Evolutionary conservation across 2,329 filamentous ascomycete genomes (phyloP).

Genomic region (Nothopassalora personata): DNA sequence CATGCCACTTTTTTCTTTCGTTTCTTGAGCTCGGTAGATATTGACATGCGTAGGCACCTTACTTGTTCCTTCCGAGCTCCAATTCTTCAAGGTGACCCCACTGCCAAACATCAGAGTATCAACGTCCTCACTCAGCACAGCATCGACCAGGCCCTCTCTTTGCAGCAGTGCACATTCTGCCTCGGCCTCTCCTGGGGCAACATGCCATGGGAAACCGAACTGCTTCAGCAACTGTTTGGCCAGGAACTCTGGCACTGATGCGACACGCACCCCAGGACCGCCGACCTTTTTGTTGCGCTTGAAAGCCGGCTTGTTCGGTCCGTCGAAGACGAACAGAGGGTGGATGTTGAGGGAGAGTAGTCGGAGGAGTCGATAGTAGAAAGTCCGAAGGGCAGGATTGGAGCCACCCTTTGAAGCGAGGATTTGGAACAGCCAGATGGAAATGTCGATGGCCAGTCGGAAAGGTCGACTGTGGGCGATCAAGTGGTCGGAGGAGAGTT

Average conservation of each 20-base stretch:
- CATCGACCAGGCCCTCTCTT: slow-evolving; percentile 76
- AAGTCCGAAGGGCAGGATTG: slow-evolving; percentile 82
- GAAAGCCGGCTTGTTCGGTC: slow-evolving; percentile 74
- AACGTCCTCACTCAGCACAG: slow-evolving; percentile 91
- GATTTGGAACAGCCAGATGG: slow-evolving; percentile 95
- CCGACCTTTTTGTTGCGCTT: slow-evolving; percentile 74
- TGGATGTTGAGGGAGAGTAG: slow-evolving; percentile 73
- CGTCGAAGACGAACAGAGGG: slow-evolving; percentile 87
- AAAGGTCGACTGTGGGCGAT: slow-evolving; percentile 66
- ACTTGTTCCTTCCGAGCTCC: slow-evolving; percentile 65
- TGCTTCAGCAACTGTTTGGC: slow-evolving; percentile 78
- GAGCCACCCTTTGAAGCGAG: slow-evolving; percentile 78
- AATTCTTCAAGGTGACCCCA: slow-evolving; percentile 48
- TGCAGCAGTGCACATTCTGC: slow-evolving; percentile 91
- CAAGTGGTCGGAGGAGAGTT: slow-evolving; percentile 73
- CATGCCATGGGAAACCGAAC: slow-evolving; percentile 78
- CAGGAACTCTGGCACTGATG: slow-evolving; percentile 64
- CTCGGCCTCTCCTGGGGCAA: slow-evolving; percentile 90
- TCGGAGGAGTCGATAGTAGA: slow-evolving; percentile 85
- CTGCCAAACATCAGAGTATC: slow-evolving; percentile 51
- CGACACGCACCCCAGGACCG: slow-evolving; percentile 56
- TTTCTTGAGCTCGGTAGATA: slow-evolving; percentile 63
- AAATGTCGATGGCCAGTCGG: slow-evolving; percentile 85
- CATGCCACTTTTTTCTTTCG: slow-evolving; percentile 55
- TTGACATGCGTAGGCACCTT: slow-evolving; percentile 79